Percentiles rank a stretch among this genome's conserved stretches.
phyloP scores from a whole-genome alignment of 2,329 filamentous ascomycete genomes.

The Hymenoscyphus repandus region DNA sequence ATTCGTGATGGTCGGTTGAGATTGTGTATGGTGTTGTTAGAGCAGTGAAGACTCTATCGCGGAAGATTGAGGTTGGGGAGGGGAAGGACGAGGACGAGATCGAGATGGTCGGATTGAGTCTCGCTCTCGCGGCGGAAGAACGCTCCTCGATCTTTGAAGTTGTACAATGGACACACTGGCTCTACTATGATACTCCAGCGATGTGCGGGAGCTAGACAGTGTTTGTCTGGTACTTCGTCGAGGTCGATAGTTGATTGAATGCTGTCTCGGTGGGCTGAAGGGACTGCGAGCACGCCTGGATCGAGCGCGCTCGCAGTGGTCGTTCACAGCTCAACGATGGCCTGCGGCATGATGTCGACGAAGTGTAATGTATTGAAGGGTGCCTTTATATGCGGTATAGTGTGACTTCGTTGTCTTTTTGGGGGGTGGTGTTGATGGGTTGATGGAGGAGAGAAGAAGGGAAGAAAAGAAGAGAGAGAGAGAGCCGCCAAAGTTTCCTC shows the following conservation, averaged over 20 bases:
- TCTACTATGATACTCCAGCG: slow-evolving; percentile 7
- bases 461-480: slow-evolving; percentile 15
- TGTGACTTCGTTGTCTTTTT: slow-evolving; percentile 65
- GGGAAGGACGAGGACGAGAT: slow-evolving; percentile 6
- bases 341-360: slow-evolving; percentile 72
- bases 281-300: slow-evolving; percentile 66
- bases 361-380: slow-evolving; percentile 38
- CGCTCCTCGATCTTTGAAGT: slow-evolving; percentile 25
- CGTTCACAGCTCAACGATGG: slow-evolving; percentile 89
- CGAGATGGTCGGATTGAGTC: slow-evolving; percentile 21
- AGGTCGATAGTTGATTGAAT: slow-evolving; percentile 58
- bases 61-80: slow-evolving; percentile 9
- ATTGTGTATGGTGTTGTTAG: slow-evolving; percentile 10
- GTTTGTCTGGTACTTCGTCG: slow-evolving; percentile 64
- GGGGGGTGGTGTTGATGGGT: slow-evolving; percentile 23
- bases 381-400: slow-evolving; percentile 34
- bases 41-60: slow-evolving; percentile 6
- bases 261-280: slow-evolving; percentile 66
- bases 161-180: slow-evolving; percentile 33
- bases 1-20: slow-evolving; percentile 13
- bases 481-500: neutral
- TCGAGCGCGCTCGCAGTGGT: slow-evolving; percentile 65
- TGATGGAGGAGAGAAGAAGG: slow-evolving; percentile 19
- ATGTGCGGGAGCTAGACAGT: slow-evolving; percentile 24
- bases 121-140: slow-evolving; percentile 19